Evolutionary conservation across 306 rosid species (phyloP).

Genomic region (Boehmeria nivea): DNA sequence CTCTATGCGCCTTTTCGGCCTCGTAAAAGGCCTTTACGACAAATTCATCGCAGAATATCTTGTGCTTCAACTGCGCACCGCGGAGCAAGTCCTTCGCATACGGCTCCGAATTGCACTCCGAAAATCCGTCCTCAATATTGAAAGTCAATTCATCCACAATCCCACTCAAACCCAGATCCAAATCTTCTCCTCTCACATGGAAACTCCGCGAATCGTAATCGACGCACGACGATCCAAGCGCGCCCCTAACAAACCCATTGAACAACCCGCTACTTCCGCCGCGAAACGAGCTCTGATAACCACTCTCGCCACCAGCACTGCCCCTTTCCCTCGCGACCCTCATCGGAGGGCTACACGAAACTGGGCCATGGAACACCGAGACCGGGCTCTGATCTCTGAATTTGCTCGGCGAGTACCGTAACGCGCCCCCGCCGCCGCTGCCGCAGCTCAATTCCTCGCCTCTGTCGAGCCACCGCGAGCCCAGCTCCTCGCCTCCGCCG

Average conservation of each 20-base stretch:
- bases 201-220: slow-evolving; percentile 55
- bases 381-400: slow-evolving; percentile 80
- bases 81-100: slow-evolving; percentile 70
- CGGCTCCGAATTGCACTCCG: slow-evolving; percentile 50
- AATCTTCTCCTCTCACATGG: slow-evolving; percentile 27
- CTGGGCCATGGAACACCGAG: slow-evolving; percentile 85
- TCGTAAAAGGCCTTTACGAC: slow-evolving; percentile 85
- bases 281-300: slow-evolving; percentile 29
- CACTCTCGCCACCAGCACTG: slow-evolving; percentile 25
- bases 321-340: slow-evolving; percentile 37
- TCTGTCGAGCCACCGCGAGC: slow-evolving; percentile 47
- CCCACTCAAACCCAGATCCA: slow-evolving; percentile 32
- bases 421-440: slow-evolving; percentile 74
- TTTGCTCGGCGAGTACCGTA: slow-evolving; percentile 60
- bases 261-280: slow-evolving; percentile 54
- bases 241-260: slow-evolving; percentile 78
- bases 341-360: slow-evolving; percentile 52
- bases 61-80: slow-evolving; percentile 75
- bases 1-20: slow-evolving; percentile 94
- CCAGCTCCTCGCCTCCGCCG: slow-evolving; percentile 55
- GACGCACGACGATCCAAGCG: slow-evolving; percentile 70
- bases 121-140: slow-evolving; percentile 58
- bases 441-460: slow-evolving; percentile 66
- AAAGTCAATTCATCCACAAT: slow-evolving; percentile 77
- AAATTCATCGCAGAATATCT: slow-evolving; percentile 72